Evolutionary conservation across 1,284 basidiomycete genomes (phyloP).

Genomic region (Trametes versicolor): DNA sequence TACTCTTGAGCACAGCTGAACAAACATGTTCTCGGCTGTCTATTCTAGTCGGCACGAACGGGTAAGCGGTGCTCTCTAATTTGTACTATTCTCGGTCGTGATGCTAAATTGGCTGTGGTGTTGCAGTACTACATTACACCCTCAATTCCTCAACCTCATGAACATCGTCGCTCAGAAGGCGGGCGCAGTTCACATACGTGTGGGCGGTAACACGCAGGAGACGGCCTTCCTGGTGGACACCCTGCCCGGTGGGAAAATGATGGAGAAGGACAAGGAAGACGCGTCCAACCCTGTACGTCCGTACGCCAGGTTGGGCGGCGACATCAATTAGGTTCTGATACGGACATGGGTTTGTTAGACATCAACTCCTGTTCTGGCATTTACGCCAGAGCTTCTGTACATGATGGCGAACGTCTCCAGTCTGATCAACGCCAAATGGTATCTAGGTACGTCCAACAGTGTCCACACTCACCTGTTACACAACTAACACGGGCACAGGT

Average conservation of each 20-base stretch:
- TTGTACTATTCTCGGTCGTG: background rate
- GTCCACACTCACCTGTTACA: background rate
- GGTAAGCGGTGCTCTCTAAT: conserved; percentile 32
- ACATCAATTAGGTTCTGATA: background rate
- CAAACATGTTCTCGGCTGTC: background rate
- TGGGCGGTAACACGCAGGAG: conserved; percentile 82
- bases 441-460: conserved; percentile 43
- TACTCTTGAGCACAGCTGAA: background rate
- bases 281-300: conserved; percentile 54
- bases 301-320: background rate
- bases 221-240: conserved; percentile 58
- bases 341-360: conserved; percentile 35
- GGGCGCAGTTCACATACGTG: conserved; percentile 65
- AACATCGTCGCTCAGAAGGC: conserved; percentile 65
- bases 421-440: conserved; percentile 54
- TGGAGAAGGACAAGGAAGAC: conserved; percentile 58
- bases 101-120: background rate
- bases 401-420: conserved; percentile 53
- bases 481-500: conserved; percentile 35
- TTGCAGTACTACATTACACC: conserved; percentile 56
- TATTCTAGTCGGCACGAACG: conserved; percentile 25
- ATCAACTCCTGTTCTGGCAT: conserved; percentile 53
- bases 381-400: conserved; percentile 54
- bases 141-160: conserved; percentile 80
- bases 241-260: conserved; percentile 54